Percentiles rank a stretch among this genome's conserved stretches.
phyloP scores from a whole-genome alignment of 805 yeast species.

The Yarrowia sp. region DNA sequence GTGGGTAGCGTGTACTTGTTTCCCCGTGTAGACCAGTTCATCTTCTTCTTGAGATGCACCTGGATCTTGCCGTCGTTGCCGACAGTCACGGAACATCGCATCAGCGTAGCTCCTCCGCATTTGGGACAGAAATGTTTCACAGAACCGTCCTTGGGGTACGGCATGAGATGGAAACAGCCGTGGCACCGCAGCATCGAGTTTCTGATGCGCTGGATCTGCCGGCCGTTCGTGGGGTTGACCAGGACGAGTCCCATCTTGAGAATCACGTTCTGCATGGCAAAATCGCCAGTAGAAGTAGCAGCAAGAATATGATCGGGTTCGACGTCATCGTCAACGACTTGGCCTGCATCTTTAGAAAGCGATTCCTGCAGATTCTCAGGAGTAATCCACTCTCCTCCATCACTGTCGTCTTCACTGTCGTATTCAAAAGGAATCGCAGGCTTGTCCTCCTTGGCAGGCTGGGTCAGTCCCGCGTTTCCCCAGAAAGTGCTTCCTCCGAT shows the following conservation, averaged over 20 bases:
- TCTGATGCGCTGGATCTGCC: conserved; percentile 81
- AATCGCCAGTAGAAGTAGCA: conserved; percentile 94
- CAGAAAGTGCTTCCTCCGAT: conserved; percentile 17
- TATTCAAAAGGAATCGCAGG: conserved; percentile 35
- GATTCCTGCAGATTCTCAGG: conserved; percentile 80
- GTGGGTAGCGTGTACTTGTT: conserved; percentile 79
- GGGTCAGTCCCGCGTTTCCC: conserved; percentile 26
- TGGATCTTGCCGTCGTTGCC: conserved; percentile 80
- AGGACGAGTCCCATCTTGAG: conserved; percentile 87
- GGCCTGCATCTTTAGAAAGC: conserved; percentile 71
- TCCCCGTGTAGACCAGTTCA: conserved; percentile 94
- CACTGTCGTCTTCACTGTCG: conserved; percentile 65
- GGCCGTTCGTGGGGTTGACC: conserved; percentile 84
- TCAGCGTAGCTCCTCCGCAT: conserved; percentile 92
- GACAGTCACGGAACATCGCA: conserved; percentile 90
- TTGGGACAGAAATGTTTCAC: conserved; percentile 84
- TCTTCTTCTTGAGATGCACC: conserved; percentile 88
- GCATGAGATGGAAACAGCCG: conserved; percentile 87
- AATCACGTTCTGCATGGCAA: conserved; percentile 95
- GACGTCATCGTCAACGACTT: conserved; percentile 56
- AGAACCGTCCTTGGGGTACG: conserved; percentile 76
- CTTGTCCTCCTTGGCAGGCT: conserved; percentile 37
- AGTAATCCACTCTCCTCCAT: conserved; percentile 90
- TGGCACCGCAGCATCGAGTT: conserved; percentile 96
- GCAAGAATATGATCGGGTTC: conserved; percentile 59